Evolutionary conservation across 2,329 filamentous ascomycete species (phyloP), one percentile per base, ranked within the genome.

Genomic region (Aspergillus hortae): DNA sequence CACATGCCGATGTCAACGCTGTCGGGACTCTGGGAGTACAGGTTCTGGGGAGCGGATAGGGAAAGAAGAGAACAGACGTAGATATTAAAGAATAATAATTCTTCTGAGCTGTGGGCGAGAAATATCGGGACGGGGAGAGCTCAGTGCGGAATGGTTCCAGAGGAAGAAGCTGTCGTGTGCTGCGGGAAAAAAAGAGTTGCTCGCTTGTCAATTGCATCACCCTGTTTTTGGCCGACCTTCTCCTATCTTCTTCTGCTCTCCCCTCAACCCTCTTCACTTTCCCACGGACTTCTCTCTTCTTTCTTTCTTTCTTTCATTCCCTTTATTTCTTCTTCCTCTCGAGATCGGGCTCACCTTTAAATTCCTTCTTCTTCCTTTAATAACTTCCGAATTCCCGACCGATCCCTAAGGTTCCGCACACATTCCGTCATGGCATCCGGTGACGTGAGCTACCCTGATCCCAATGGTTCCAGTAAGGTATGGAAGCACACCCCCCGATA

Each of bases 401-500:
- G 38, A 17, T 43, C 45, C 15, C 5, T 12, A 49, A 56, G 51
- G 54, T 60, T 49, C 51, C 50, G 50, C 58, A 58, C 59, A 55
- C 59, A 61, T 57, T 52, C 48, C 61, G 49, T 53, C 48, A 71
- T 70, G 67, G 67, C 68, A 56, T 55, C 63, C 54, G 63, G 64
- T 60, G 63, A 69, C 55, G 68, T 72, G 61, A 68, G 59, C 61
- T 73, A 72, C 55, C 70, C 68, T 47, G 63, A 71, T 56, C 63
- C 71, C 48, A 58, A 67, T 33, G 62, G 59, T 55, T 63, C 63
- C 58, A 67, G 72, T 74, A 66, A 73, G 70, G 70, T 73, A 65
- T 43, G 64, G 53, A 30, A 11, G 3, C 15, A 15, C 12, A 2
- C 4, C 6, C 12, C 4, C 9, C 35, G 32, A 17, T 36, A 14